Percentiles rank a stretch among this genome's conserved stretches.
Conservation (phyloP, 1,284 basidiomycete genomes). For the Cryptococcus sp. region DNA sequence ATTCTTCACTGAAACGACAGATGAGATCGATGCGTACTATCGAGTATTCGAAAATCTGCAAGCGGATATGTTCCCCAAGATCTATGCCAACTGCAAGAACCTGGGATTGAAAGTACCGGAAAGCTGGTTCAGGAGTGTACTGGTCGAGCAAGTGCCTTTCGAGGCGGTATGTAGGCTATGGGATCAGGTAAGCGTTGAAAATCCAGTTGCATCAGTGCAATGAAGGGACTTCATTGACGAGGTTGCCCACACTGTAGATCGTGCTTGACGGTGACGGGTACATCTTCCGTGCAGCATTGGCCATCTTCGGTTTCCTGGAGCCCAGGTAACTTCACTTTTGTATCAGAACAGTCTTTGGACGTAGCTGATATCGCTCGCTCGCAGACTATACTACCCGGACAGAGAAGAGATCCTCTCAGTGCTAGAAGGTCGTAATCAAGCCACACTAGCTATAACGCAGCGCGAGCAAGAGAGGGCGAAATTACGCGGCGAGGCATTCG, state of each 20-base stretch:
- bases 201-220: too few relatives aligned
- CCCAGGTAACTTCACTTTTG: conserved; percentile 57
- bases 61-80: conserved; percentile 75
- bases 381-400: conserved; percentile 51
- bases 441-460: conserved; percentile 44
- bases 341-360: not conserved
- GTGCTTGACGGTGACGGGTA: conserved; percentile 53
- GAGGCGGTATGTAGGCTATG: conserved; percentile 83
- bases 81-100: conserved; percentile 94
- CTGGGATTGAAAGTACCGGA: conserved; percentile 53
- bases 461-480: conserved; percentile 62
- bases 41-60: conserved; percentile 52
- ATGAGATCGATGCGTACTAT: conserved; percentile 71
- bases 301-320: conserved; percentile 81
- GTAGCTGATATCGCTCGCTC: not conserved
- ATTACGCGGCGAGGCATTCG: conserved; percentile 48
- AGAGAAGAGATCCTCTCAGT: conserved; percentile 73
- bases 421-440: conserved; percentile 63
- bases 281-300: conserved; percentile 78
- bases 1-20: conserved; percentile 76
- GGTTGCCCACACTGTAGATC: conserved; percentile 29
- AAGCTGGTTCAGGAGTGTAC: conserved; percentile 75
- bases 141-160: conserved; percentile 83
- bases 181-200: conserved; percentile 59
- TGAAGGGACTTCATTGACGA: not conserved